Percentiles rank a stretch among this genome's conserved stretches.
Conservation (phyloP, 257 asterid genomes). For the Solanum chmielewskii region DNA sequence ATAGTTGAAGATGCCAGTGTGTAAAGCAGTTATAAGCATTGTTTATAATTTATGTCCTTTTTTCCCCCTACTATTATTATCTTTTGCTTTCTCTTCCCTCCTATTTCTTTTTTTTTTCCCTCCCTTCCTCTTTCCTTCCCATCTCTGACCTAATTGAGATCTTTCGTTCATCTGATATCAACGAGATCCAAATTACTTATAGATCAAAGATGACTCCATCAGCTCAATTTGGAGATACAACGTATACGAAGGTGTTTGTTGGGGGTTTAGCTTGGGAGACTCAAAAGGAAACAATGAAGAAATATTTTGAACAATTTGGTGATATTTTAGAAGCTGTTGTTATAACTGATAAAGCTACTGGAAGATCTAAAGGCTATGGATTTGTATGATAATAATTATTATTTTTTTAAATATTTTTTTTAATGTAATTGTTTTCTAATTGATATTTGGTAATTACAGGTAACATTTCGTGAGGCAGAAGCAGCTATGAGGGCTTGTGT, state of each 20-base stretch:
- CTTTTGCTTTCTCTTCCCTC: constrained; percentile 20
- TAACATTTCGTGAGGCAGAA: constrained; percentile 84
- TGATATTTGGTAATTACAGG: constrained; percentile 21
- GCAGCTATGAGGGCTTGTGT: constrained; percentile 94
- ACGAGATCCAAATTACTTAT: background rate
- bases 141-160: constrained; percentile 48
- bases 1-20: background rate
- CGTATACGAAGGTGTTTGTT: constrained; percentile 85
- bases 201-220: constrained; percentile 39
- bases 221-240: constrained; percentile 83
- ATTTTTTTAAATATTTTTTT: too few species aligned
- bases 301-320: constrained; percentile 89
- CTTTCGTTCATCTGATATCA: background rate
- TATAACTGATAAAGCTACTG: constrained; percentile 82
- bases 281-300: constrained; percentile 93
- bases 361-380: constrained; percentile 98
- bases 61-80: background rate
- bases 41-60: background rate
- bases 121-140: background rate
- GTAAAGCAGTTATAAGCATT: background rate
- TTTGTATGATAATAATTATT: constrained; percentile 32
- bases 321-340: constrained; percentile 95
- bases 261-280: constrained; percentile 99
- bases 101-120: background rate
- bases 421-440: too few species aligned